Percentiles rank a stretch among this genome's conserved stretches.
Conservation (phyloP, 2,329 filamentous ascomycete genomes). For the Cercospora nicotianae region DNA sequence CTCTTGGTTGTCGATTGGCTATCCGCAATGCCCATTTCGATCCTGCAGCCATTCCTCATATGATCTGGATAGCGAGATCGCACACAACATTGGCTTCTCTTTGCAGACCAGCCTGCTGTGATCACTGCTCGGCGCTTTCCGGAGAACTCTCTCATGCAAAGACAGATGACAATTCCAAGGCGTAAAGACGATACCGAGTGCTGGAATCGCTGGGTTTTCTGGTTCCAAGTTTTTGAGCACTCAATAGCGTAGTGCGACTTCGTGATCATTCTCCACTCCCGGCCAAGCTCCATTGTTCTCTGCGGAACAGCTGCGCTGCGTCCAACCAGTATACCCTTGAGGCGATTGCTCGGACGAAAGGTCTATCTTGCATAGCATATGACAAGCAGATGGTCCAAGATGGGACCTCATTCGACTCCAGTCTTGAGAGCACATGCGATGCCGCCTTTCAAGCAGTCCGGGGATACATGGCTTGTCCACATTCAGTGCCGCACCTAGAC, state of each 20-base stretch:
- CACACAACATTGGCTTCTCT: background rate
- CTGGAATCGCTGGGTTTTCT: background rate
- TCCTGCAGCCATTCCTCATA: background rate
- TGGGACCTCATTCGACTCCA: background rate
- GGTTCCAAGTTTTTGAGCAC: background rate
- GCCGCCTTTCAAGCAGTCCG: background rate
- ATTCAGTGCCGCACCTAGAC: background rate
- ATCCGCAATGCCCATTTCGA: background rate
- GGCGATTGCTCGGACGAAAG: background rate
- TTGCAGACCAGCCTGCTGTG: background rate
- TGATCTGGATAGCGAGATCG: background rate
- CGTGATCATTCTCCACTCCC: background rate
- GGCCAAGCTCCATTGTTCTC: background rate
- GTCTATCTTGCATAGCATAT: background rate
- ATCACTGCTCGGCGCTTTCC: background rate
- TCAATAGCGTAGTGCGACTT: background rate
- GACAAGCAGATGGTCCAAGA: background rate
- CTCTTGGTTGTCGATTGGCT: too few species aligned
- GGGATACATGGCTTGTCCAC: background rate
- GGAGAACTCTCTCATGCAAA: background rate
- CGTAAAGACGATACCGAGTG: background rate
- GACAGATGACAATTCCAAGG: background rate
- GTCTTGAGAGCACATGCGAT: background rate
- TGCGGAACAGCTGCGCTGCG: background rate
- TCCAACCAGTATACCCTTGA: background rate